A percentile compares a stretch with the other conserved stretches of the same genome.
These are phyloP conservation scores for Plectosphaerella plurivora DNA, from an alignment of 2,329 filamentous ascomycete species.

Conservation along the genomic window DNA sequence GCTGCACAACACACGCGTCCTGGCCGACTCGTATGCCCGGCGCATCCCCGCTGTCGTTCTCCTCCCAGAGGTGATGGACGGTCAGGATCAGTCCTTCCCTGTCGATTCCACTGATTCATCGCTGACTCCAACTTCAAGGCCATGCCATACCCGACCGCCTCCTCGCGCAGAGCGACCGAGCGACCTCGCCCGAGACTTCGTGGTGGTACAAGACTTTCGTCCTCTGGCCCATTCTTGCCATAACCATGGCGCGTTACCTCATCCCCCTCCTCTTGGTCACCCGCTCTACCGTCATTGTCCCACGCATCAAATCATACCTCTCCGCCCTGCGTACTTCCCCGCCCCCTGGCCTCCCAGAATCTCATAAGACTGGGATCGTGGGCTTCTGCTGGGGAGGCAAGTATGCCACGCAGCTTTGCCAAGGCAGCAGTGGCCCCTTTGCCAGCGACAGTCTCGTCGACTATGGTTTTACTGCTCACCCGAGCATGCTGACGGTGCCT, in stretches of 20 bases:
- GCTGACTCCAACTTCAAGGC: slow-evolving; percentile 13
- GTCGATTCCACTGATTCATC: not conserved
- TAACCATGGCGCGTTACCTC: slow-evolving; percentile 8
- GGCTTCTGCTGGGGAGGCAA: slow-evolving; percentile 64
- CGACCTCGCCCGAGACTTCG: not conserved
- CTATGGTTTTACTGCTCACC: slow-evolving; percentile 48
- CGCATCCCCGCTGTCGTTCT: slow-evolving; percentile 45
- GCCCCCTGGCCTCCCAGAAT: slow-evolving; percentile 12
- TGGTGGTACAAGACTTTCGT: not conserved
- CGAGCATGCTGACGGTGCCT: slow-evolving; percentile 41
- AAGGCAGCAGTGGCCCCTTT: slow-evolving; percentile 16
- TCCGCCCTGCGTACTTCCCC: slow-evolving; percentile 26
- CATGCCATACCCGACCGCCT: slow-evolving; percentile 22
- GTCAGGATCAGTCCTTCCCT: slow-evolving; percentile 12
- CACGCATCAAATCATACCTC: slow-evolving; percentile 30
- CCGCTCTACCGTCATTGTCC: slow-evolving; percentile 22
- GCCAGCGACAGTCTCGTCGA: slow-evolving; percentile 34
- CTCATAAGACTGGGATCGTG: slow-evolving; percentile 37
- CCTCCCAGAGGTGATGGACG: slow-evolving; percentile 51
- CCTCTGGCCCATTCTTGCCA: not conserved
- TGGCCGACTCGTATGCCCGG: slow-evolving; percentile 50
- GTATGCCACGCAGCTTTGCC: slow-evolving; percentile 43
- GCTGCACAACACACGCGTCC: slow-evolving; percentile 45
- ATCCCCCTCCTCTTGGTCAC: slow-evolving; percentile 27
- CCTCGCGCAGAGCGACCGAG: slow-evolving; percentile 20